Evolutionary conservation across 1,139 yeast genomes (phyloP), one percentile per base, ranked within the genome.

Genomic region (Scheffersomyces illinoinensis): DNA sequence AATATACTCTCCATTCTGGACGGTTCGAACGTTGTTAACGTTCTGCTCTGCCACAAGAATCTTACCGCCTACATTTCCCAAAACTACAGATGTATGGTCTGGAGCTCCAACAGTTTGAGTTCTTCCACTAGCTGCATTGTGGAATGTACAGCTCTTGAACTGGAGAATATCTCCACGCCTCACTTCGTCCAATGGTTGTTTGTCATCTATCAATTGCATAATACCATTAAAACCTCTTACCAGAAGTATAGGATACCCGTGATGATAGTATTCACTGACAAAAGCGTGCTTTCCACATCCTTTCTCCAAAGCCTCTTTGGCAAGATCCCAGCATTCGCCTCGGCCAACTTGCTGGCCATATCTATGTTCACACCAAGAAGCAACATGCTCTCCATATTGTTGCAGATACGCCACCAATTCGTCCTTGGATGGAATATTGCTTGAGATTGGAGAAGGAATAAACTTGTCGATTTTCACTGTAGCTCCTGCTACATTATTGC

Each of bases 311-410:
- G 92, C 91, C 57, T 86, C 85, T 56, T 82, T 81, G 1, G 92
- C 93, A 60, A 89, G 77, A 52, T 90, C 90, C 93, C 93, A 89
- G 72, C 95, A 89, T 68, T 89, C 93, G 10, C 95, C 95, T 56
- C 84, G 73, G 2, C 91, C 91, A 7, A 89, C 90, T 57, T 78
- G 78, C 54, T 78, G 76, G 1, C 89, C 90, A 54, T 75, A 67
- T 53, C 79, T 79, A 50, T 81, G 81, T 65, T 87, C 89, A 64
- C 86, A 78, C 91, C 91, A 89, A 23, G 80, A 71, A 4, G 91
- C 92, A 12, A 89, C 82, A 62, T 84, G 79, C 26, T 80, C 82
- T 3, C 88, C 87, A 66, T 75, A 85, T 52, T 71, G 72, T 33
- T 78, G 70, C 56, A 81, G 79, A 57, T 79, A 81, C 20, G 68